Percentiles rank a stretch among this genome's conserved stretches.
Conservation (phyloP, 169 alveolate genomes). For the Theileria equi region DNA sequence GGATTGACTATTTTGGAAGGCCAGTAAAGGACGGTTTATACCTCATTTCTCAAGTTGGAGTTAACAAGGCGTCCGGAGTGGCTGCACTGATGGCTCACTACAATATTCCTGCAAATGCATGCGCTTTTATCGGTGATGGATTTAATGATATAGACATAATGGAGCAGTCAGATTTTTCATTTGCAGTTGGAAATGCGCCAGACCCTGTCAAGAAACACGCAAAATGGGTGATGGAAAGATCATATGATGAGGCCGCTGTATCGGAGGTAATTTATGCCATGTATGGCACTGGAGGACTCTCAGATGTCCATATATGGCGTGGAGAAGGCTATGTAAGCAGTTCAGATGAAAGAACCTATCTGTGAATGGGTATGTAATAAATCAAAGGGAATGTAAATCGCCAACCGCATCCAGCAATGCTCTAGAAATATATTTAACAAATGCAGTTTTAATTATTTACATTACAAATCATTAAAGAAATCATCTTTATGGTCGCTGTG, state of each 20-base stretch:
- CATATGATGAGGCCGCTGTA: slow-evolving; percentile 35
- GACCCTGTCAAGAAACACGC: slow-evolving; percentile 19
- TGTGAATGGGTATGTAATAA: no score
- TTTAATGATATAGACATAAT: slow-evolving; percentile 33
- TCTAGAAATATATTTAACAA: no score
- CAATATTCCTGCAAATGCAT: slow-evolving; percentile 8
- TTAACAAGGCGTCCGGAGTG: slow-evolving; percentile 5
- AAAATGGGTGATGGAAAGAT: slow-evolving; percentile 19
- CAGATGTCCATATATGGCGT: no score
- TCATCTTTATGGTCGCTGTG: slow-evolving; percentile 8
- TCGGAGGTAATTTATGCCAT: slow-evolving; percentile 32
- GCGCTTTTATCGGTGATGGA: slow-evolving; percentile 52
- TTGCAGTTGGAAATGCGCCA: slow-evolving; percentile 45
- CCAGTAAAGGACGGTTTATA: not conserved
- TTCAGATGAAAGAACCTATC: no score
- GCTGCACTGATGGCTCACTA: slow-evolving; percentile 1
- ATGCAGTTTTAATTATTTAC: no score
- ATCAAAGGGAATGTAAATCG: no score
- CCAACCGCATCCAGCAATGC: no score
- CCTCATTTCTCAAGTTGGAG: slow-evolving; percentile 31
- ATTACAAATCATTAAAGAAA: slow-evolving; percentile 37
- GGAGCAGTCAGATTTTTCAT: slow-evolving; percentile 21
- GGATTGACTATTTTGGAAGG: not conserved
- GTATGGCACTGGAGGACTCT: no score
- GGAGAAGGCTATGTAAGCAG: no score